A percentile compares a stretch with the other conserved stretches of the same genome.
These are phyloP conservation scores for Waltergamsia citrina DNA, from an alignment of 2,329 filamentous ascomycete genomes.

Conservation along the genomic window DNA sequence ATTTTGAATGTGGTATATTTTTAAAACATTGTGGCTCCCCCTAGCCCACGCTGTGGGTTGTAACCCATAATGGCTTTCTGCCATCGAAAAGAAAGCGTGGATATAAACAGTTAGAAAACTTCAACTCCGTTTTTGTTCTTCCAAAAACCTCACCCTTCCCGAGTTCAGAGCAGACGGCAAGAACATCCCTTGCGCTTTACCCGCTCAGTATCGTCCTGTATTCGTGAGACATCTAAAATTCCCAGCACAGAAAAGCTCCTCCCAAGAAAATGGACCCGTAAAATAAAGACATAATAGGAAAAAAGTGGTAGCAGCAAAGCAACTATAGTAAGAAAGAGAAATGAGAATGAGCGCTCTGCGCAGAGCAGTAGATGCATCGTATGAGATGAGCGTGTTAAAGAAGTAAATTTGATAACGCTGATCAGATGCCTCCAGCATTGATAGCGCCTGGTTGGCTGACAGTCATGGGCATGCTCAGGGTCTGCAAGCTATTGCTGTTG, in stretches of 20 bases:
- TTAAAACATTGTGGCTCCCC: too few species aligned
- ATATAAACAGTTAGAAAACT: too few species aligned
- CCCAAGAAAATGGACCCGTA: background rate
- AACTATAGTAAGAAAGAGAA: slow-evolving; percentile 4
- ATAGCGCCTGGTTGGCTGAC: slow-evolving; percentile 45
- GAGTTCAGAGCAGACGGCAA: too few species aligned
- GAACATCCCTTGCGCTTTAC: background rate
- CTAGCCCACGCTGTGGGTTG: too few species aligned
- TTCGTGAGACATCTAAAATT: background rate
- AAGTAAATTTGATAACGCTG: slow-evolving; percentile 14
- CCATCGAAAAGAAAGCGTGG: too few species aligned
- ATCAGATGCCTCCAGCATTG: slow-evolving; percentile 28
- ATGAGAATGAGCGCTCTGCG: slow-evolving; percentile 4
- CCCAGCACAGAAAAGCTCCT: background rate
- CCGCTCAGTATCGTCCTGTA: background rate
- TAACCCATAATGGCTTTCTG: too few species aligned
- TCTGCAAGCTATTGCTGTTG: slow-evolving; percentile 43
- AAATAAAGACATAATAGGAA: slow-evolving; percentile 5
- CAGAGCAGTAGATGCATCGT: slow-evolving; percentile 1
- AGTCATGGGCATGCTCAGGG: slow-evolving; percentile 55
- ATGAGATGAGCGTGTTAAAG: slow-evolving; percentile 16
- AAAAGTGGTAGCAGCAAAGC: slow-evolving; percentile 1
- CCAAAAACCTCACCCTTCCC: too few species aligned
- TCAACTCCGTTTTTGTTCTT: too few species aligned
- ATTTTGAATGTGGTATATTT: too few species aligned